Evolutionary conservation across 1,284 basidiomycete genomes (phyloP), one percentile per base, ranked within the genome.

Genomic region (Porodaedalea pini): DNA sequence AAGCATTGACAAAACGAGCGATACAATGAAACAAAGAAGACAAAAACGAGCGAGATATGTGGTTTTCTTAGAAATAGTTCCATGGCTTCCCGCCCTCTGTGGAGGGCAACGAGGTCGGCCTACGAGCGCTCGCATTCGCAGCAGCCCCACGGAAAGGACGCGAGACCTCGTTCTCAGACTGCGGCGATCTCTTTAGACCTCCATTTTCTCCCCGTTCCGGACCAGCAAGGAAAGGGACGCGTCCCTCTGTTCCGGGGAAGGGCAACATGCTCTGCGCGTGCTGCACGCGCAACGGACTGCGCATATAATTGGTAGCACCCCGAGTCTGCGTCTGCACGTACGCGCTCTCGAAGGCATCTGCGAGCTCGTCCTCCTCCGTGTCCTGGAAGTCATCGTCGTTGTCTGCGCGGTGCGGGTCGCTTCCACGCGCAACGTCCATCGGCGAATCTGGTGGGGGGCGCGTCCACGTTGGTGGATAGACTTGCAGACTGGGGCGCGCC

Each of bases 221-320:
- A 23, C 40, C 23, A 10, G 17, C 45, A 36, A 40, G 23, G 37
- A 15, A 29, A 39, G 21, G 17, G n/a, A 4, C 29, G 25, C 29
- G 21, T 2, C 27, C 27, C 27, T 32, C 36, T 31, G 48, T 21
- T 19, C 11, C 39, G 21, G 57, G 57, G 51, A 60, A 51, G n/a
- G 54, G 54, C 36, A 60, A 15, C 43, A 60, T 51, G 25, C 58
- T 60, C 43, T 60, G 58, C 43, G 58, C 32, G 32, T 60, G 58
- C 43, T 56, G 54, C 8, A 32, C 25, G 15, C 58, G 39, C 36
- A 50, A 39, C 40, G 55, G 55, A 34, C 34, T 50, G 15, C 55
- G 49, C 13, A 19, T 21, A 40, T 41, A 40, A 19, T 10, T 25
- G 21, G n/a, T 13, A 2, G 15, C 15, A 7, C 31, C 54, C 10